Evolutionary conservation across 1,284 basidiomycete genomes (phyloP), one percentile per base, ranked within the genome.

Genomic region (Trametes versicolor): DNA sequence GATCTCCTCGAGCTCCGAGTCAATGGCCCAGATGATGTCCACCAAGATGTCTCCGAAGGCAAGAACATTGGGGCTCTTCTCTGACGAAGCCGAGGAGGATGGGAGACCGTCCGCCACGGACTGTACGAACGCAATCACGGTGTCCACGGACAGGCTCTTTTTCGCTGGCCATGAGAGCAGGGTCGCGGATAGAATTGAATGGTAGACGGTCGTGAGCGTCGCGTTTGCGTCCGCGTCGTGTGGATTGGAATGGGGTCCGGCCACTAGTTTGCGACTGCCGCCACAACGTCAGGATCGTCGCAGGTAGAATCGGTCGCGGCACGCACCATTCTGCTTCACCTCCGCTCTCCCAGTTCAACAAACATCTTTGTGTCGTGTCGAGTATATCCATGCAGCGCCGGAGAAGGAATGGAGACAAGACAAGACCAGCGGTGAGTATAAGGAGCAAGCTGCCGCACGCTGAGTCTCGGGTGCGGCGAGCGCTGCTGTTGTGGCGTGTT

Each of bases 21-120:
- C 93, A 57, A 92, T 75, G 27, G 91, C 83, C 93, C 93, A 95
- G 48, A 94, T 80, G 70, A 91, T 82, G 73, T 95, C 93, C 21
- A 95, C 83, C 4, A 95, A 78, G 49, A 87, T 74, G 70, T 94
- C 92, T 19, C 88, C 88, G 64, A 93, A 86, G 0, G 81, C 72
- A 0, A 77, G 70, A 15, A 77, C 77, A 66, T 82, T 80, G 2
- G 81, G 75, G 12, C 82, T 76, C 34, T 77, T 73, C 62, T 74
- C 76, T 23, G 80, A 75, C 10, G 80, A 75, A 29, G 78, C 71
- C 2, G 86, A 84, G n/a, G 90, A 90, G 19, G 89, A 86, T 19
- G 92, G 92, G 9, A 92, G 81, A 48, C 77, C 79, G 51, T 82
- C 79, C 43, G 91, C 75, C 27, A 92, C 83, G 2, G 84, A 86